These are phyloP conservation scores for Aureobasidium sp. DNA, from an alignment of 2,329 filamentous ascomycete species.

Conservation along the genomic window DNA sequence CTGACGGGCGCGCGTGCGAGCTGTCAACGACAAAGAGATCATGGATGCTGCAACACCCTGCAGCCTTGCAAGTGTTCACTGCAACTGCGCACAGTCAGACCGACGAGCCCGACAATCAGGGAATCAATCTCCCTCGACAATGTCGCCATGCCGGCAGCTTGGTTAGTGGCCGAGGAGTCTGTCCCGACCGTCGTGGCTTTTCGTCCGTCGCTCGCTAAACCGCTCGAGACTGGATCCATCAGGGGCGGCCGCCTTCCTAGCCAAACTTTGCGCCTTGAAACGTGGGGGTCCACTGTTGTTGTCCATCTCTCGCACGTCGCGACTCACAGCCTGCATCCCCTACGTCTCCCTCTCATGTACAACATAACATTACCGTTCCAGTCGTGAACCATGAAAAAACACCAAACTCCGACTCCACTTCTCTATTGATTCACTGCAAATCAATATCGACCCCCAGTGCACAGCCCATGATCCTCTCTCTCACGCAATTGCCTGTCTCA, in stretches of 20 bases:
- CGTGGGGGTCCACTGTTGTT: conserved; percentile 2
- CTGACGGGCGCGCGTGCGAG: background rate
- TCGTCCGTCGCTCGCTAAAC: background rate
- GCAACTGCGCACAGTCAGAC: background rate
- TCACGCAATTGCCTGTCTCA: conserved; percentile 9
- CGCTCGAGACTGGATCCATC: background rate
- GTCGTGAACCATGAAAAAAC: conserved; percentile 6
- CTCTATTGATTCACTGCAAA: background rate
- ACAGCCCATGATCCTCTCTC: conserved; percentile 3
- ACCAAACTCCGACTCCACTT: background rate
- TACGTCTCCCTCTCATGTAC: background rate
- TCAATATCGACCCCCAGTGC: background rate
- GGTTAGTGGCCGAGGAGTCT: background rate
- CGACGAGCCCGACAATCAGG: conserved; percentile 1
- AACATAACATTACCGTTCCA: background rate
- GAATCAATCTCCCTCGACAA: background rate
- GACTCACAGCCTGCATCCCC: background rate
- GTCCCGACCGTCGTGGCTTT: conserved; percentile 1
- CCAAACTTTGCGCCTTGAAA: conserved; percentile 8
- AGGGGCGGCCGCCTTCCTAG: background rate
- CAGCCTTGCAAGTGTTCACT: background rate
- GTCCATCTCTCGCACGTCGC: background rate
- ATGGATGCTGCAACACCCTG: background rate
- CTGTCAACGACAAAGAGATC: background rate
- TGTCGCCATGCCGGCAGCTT: conserved; percentile 12